Evolutionary conservation across 768 basidiomycete species (phyloP), one percentile per base, ranked within the genome.

Genomic region (Mycena leptocephala): DNA sequence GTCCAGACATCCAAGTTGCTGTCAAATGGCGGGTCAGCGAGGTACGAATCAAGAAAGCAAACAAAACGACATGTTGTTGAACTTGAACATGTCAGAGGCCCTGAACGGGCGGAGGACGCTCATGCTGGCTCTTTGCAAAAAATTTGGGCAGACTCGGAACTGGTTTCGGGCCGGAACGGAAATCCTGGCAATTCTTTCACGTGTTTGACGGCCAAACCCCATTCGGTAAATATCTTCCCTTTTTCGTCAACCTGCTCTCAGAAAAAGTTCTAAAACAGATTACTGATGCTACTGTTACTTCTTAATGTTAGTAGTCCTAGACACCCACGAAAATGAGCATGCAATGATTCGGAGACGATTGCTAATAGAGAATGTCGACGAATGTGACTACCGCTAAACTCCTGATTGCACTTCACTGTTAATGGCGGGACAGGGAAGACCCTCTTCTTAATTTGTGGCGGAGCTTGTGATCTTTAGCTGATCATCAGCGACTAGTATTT

Each of bases 1-100:
- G 98, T 99, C 96, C 97, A 99, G 46, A 97, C 89, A 84, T 99
- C 98, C 82, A 98, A 86, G 85, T 99, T 99, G 73, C 96, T 97
- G 84, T 48, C 11, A 33, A 59, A 3, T 53, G 13, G 59, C 70
- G 72, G 14, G 56, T 82, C 41, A 76, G 70, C 77, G 62, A 53
- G 20, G 53, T n/a, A 26, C 16, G 58, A 51, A 61, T 53, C 24
- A 39, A 48, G 24, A 30, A 11, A 2, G n/a, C 26, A 30, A 28
- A 62, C 28, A 26, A 8, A 10, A 37, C 72, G 79, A 95, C 96
- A 98, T 92, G 82, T 95, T 95, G 82, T 98, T 98, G 87, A 98
- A 98, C 81, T 92, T 94, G 89, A 98, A 96, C 85, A 98, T 90
- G 84, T 99, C 97, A 0, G 92, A 91, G 16, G 96, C 96, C 82